These are phyloP conservation scores for Yamadazyma diddensiae DNA, from an alignment of 1,139 yeast species.

Conservation along the genomic window DNA sequence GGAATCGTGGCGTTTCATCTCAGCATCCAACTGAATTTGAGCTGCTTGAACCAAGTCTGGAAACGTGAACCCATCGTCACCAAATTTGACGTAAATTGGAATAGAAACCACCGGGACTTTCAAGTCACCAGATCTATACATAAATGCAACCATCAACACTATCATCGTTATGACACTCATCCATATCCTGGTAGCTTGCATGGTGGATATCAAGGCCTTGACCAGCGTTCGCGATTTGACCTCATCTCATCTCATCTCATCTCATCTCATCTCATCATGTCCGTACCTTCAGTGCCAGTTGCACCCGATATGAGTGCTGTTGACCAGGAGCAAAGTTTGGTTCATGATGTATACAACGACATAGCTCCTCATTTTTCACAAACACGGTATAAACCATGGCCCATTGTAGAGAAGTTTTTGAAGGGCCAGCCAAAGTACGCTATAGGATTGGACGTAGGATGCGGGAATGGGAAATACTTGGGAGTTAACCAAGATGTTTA, in stretches of 20 bases:
- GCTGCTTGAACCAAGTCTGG: conserved; percentile 48
- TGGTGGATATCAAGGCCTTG: not conserved
- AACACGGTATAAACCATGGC: conserved; percentile 97
- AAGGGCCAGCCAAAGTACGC: conserved; percentile 29
- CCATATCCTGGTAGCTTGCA: too few relatives aligned
- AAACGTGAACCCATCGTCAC: conserved; percentile 38
- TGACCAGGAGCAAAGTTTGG: conserved; percentile 69
- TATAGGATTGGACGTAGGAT: conserved; percentile 74
- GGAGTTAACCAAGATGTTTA: conserved; percentile 64
- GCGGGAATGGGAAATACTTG: conserved; percentile 94
- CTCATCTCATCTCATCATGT: not conserved
- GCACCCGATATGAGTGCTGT: conserved; percentile 42
- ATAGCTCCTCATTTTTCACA: conserved; percentile 91
- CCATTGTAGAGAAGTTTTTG: conserved; percentile 78
- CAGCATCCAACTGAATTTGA: conserved; percentile 36
- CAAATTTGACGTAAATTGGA: conserved; percentile 30
- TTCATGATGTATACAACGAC: conserved; percentile 86
- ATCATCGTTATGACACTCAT: too few relatives aligned
- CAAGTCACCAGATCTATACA: too few relatives aligned
- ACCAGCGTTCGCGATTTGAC: not conserved
- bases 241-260: not conserved
- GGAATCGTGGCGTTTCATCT: conserved; percentile 10
- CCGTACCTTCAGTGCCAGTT: conserved; percentile 9
- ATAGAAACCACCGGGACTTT: too few relatives aligned
- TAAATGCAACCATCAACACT: too few relatives aligned